Evolutionary conservation across 2,329 filamentous ascomycete species (phyloP), one percentile per base, ranked within the genome.

Genomic region (Leptographium flavum): DNA sequence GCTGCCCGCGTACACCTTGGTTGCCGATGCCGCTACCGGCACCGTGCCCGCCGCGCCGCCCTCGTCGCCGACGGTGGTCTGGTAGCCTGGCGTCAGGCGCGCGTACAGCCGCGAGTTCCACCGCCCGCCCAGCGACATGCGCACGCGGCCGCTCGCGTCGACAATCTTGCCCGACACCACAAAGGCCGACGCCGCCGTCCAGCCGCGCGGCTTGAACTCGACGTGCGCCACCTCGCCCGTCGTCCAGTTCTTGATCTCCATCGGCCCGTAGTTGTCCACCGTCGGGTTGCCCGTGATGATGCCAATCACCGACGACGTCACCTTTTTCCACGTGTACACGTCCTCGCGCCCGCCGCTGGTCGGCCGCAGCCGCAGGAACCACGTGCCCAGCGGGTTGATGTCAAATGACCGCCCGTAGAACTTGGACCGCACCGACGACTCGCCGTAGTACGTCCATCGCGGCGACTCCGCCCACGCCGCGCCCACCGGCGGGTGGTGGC

Each of bases 81-180:
- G 87, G 58, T 83, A 95, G 5, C 90, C 92, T 1, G 90, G 88
- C 0, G 90, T 95, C 52, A 90, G 73, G 25, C 92, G 84, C 6
- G 90, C 92, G 59, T 95, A 98, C 47, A 98, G 81, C 63, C 90
- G 93, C 58, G 93, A 92, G 62, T 96, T 96, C 92, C 92, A 98
- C 31, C 87, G 81, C 1, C 92, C 92, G 35, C 90, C 92, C 49
- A 98, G 78, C 59, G 82, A 88, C 74, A 92, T 88, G 43, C 83
- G 79, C 9, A 92, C 85, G 31, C 79, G 76, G n/a, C 87, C 87
- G 39, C 79, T 69, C 5, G 75, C 69, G 56, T 92, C 88, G 42
- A 88, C 70, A 4, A 95, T 82, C 63, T 90, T 92, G 49, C 92
- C 92, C 1, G 78, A 72, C 31, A 96, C 81, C 56, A 93, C 83